Percentiles rank a stretch among this genome's conserved stretches.
Evolutionary conservation across 768 basidiomycete genomes (phyloP).

Genomic region (Paxillus ammoniavirescens): DNA sequence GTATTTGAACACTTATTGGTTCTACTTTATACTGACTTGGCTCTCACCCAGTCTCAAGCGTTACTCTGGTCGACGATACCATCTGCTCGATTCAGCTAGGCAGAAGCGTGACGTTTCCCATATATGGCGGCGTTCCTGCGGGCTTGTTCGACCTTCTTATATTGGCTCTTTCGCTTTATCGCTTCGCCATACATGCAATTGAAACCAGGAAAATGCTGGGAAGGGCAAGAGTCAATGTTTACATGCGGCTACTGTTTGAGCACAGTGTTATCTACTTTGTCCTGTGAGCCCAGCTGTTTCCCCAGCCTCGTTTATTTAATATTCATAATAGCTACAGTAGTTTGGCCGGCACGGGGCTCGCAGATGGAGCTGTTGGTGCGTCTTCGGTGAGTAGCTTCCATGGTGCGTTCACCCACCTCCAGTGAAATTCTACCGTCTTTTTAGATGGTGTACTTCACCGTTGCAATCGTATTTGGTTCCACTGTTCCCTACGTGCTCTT

Average conservation of each 20-base stretch:
- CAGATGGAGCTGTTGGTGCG: neutral
- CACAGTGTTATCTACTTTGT: constrained; percentile 12
- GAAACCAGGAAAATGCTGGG: constrained; percentile 3
- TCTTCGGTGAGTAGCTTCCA: neutral
- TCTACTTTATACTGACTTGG: neutral
- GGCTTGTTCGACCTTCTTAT: constrained; percentile 7
- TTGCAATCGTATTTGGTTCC: neutral
- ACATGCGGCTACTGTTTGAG: constrained; percentile 8
- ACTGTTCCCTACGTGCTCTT: constrained; percentile 9
- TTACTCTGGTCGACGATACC: neutral
- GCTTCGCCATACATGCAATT: constrained; percentile 4
- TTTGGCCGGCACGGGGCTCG: neutral
- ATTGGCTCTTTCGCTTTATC: constrained; percentile 5
- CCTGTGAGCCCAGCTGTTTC: neutral
- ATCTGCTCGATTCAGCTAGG: neutral
- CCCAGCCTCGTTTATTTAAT: neutral
- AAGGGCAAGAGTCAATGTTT: constrained; percentile 3
- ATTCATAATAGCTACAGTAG: neutral
- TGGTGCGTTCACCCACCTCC: neutral
- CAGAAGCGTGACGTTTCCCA: neutral
- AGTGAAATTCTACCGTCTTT: neutral
- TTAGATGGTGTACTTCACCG: neutral
- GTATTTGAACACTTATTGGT: neutral
- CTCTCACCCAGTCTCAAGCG: neutral
- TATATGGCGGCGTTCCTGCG: constrained; percentile 1